These are phyloP conservation scores for Coniferiporia weirii DNA, from an alignment of 1,284 basidiomycete species.

Conservation along the genomic window DNA sequence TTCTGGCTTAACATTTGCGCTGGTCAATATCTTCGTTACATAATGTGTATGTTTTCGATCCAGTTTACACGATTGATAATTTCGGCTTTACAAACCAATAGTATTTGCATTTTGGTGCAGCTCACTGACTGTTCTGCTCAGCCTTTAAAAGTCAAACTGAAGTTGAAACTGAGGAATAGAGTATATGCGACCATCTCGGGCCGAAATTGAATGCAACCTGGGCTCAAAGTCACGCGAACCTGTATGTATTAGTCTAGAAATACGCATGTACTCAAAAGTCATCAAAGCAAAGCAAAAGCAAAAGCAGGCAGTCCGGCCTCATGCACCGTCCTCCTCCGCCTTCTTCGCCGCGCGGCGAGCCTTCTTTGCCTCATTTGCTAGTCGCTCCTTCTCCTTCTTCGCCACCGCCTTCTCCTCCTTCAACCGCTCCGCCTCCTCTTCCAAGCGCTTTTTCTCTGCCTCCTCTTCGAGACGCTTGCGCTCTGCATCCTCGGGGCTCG, in stretches of 20 bases:
- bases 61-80: no score
- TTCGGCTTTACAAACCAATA: no score
- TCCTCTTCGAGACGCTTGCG: constrained; percentile 47
- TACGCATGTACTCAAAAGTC: background rate
- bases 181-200: no score
- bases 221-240: no score
- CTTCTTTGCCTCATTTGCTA: constrained; percentile 93
- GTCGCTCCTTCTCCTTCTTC: constrained; percentile 80
- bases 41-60: no score
- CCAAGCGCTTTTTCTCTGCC: constrained; percentile 68
- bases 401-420: constrained; percentile 65
- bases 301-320: background rate
- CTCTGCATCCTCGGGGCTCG: constrained; percentile 43
- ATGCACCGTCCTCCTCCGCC: constrained; percentile 19
- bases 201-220: background rate
- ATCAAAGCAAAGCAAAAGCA: background rate
- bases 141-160: no score
- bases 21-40: no score
- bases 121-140: no score
- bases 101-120: no score
- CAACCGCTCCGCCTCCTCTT: constrained; percentile 62
- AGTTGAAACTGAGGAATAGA: no score
- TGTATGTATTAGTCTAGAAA: constrained; percentile 6
- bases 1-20: no score
- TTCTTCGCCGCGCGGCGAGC: constrained; percentile 61